These are phyloP conservation scores for Anethum foeniculum DNA, from an alignment of 140 eudicot genomes.

Conservation along the genomic window DNA sequence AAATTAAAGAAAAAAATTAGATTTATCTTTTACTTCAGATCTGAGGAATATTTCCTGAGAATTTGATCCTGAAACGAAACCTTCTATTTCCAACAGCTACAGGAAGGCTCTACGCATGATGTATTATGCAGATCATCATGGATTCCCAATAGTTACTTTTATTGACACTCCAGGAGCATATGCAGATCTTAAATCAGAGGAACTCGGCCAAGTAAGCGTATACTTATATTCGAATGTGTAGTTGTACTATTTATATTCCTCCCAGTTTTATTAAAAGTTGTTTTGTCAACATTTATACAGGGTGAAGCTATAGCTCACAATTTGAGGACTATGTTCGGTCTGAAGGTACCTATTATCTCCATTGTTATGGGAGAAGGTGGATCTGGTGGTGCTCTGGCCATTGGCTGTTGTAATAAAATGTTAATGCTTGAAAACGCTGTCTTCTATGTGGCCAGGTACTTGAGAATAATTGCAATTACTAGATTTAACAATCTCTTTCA, in stretches of 20 bases:
- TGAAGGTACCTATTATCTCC: slow-evolving; percentile 80
- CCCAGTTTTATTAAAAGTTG: slow-evolving; percentile 1
- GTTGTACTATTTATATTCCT: background rate
- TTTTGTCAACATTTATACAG: background rate
- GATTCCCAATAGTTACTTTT: slow-evolving; percentile 84
- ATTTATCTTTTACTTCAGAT: background rate
- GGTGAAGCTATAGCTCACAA: slow-evolving; percentile 21
- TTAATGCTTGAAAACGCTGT: slow-evolving; percentile 96
- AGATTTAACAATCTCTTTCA: background rate
- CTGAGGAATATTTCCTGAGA: background rate
- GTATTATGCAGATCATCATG: slow-evolving; percentile 96
- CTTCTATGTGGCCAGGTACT: slow-evolving; percentile 79
- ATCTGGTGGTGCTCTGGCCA: slow-evolving; percentile 96
- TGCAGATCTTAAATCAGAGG: slow-evolving; percentile 86
- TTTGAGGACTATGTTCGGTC: slow-evolving; percentile 87
- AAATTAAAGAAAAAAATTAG: background rate
- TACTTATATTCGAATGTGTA: background rate
- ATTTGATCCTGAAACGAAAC: slow-evolving; percentile 9
- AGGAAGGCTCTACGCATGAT: slow-evolving; percentile 81
- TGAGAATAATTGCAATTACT: background rate
- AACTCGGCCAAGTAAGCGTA: slow-evolving; percentile 71
- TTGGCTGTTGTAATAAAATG: slow-evolving; percentile 81
- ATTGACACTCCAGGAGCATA: slow-evolving; percentile 97
- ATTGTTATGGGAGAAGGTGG: slow-evolving; percentile 98
- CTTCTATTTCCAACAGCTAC: slow-evolving; percentile 34